Evolutionary conservation across 1,284 basidiomycete genomes (phyloP).

Genomic region (Termitomyces sp.): DNA sequence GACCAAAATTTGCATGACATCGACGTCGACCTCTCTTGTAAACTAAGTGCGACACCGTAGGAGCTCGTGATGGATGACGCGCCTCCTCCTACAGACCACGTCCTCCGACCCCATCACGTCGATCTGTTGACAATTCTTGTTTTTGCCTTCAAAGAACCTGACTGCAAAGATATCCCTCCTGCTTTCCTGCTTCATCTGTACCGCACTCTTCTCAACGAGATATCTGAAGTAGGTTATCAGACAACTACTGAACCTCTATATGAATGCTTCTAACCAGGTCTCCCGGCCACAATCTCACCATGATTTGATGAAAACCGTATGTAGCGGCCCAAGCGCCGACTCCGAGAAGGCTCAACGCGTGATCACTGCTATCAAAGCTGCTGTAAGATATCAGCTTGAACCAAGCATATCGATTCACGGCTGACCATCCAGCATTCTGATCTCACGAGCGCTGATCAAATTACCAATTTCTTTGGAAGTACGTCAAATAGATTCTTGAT

Average conservation of each 20-base stretch:
- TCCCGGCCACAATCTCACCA: constrained; percentile 31
- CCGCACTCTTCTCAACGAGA: constrained; percentile 57
- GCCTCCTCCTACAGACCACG: constrained; percentile 55
- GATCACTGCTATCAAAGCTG: constrained; percentile 32
- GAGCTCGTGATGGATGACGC: constrained; percentile 29
- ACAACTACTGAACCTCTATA: background rate
- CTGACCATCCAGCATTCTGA: constrained; percentile 34
- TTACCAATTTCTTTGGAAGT: constrained; percentile 64
- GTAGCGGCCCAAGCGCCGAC: constrained; percentile 27
- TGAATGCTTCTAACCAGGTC: constrained; percentile 23
- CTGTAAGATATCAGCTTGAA: constrained; percentile 29
- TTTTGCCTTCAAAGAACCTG: constrained; percentile 53
- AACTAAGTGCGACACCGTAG: background rate
- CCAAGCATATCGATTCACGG: constrained; percentile 1
- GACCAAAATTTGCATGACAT: background rate
- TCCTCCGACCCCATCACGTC: constrained; percentile 70
- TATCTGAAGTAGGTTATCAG: constrained; percentile 39
- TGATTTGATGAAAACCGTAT: constrained; percentile 30
- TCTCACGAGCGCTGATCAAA: constrained; percentile 48
- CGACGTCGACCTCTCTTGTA: background rate
- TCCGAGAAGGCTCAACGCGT: constrained; percentile 25
- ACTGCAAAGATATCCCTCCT: constrained; percentile 45
- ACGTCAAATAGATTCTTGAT: constrained; percentile 19
- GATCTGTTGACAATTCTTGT: constrained; percentile 57
- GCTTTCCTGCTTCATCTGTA: constrained; percentile 58